These are phyloP conservation scores for Hypomyces rosellus DNA, from an alignment of 2,329 filamentous ascomycete genomes.

Conservation along the genomic window DNA sequence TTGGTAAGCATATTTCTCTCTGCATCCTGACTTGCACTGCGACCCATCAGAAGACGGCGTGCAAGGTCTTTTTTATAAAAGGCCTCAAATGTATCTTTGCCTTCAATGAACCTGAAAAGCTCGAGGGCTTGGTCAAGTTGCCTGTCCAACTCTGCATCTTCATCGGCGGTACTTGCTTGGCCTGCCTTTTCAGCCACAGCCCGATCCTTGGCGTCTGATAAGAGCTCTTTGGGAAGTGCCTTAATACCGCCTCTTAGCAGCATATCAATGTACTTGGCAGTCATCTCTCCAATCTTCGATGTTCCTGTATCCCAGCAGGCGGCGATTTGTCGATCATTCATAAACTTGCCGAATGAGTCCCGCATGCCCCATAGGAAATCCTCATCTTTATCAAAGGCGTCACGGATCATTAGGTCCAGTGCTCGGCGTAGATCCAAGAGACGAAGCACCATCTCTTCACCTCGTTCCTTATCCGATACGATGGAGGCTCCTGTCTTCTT, in stretches of 20 bases:
- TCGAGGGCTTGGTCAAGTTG: constrained; percentile 91
- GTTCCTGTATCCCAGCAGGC: constrained; percentile 74
- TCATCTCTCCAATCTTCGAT: constrained; percentile 96
- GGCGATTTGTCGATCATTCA: constrained; percentile 77
- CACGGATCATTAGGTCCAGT: constrained; percentile 68
- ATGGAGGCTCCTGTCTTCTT: constrained; percentile 67
- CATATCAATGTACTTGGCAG: constrained; percentile 92
- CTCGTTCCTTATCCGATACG: constrained; percentile 70
- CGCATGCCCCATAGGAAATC: constrained; percentile 70
- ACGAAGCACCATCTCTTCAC: constrained; percentile 79
- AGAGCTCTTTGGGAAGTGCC: constrained; percentile 63
- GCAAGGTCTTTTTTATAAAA: constrained; percentile 99
- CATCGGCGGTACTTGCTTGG: constrained; percentile 66
- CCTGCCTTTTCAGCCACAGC: constrained; percentile 54
- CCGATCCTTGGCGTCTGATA: constrained; percentile 55
- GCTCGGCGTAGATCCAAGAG: constrained; percentile 74
- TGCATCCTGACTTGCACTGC: constrained; percentile 89
- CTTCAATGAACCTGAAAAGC: constrained; percentile 92
- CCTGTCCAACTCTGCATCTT: constrained; percentile 84
- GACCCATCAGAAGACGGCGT: constrained; percentile 78
- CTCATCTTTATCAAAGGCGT: constrained; percentile 73
- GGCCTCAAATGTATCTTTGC: constrained; percentile 95
- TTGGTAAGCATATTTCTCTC: constrained; percentile 93
- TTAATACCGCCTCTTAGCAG: constrained; percentile 84
- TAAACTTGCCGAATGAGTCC: constrained; percentile 81